Evolutionary conservation across 805 yeast species (phyloP).

Genomic region (Lachancea mirantina): DNA sequence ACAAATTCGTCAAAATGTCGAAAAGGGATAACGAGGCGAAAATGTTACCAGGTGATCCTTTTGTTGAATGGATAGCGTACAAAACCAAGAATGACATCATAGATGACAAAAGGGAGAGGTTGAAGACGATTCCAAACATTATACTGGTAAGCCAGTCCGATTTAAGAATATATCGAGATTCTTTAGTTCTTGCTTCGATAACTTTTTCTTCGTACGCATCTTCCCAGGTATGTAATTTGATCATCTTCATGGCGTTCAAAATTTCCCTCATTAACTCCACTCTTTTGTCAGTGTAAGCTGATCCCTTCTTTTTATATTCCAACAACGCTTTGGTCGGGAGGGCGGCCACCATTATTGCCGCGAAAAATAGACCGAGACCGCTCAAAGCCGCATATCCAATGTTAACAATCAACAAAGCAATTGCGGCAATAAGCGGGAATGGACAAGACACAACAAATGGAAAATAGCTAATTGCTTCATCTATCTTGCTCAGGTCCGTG

Average conservation of each 20-base stretch:
- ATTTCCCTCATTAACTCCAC: slow-evolving; percentile 52
- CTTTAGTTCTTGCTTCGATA: slow-evolving; percentile 44
- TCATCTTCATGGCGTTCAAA: slow-evolving; percentile 51
- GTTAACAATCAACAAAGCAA: slow-evolving; percentile 52
- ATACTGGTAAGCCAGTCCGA: slow-evolving; percentile 55
- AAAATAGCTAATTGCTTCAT: slow-evolving; percentile 56
- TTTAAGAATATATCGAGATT: slow-evolving; percentile 46
- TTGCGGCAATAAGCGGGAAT: slow-evolving; percentile 46
- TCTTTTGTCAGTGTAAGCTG: slow-evolving; percentile 53
- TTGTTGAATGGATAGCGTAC: slow-evolving; percentile 33
- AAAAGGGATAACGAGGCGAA: slow-evolving; percentile 60
- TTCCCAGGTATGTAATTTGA: slow-evolving; percentile 84
- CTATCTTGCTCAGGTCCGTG: slow-evolving; percentile 69
- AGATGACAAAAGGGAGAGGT: slow-evolving; percentile 46
- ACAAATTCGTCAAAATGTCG: slow-evolving; percentile 45
- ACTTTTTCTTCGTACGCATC: slow-evolving; percentile 55
- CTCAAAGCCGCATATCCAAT: slow-evolving; percentile 63
- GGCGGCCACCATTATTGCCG: slow-evolving; percentile 38
- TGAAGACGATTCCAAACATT: slow-evolving; percentile 44
- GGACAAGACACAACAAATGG: slow-evolving; percentile 49
- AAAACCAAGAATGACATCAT: slow-evolving; percentile 44
- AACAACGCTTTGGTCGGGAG: slow-evolving; percentile 39
- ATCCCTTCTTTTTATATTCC: slow-evolving; percentile 42
- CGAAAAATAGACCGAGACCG: slow-evolving; percentile 46
- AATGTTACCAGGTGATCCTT: slow-evolving; percentile 46